phyloP scores from a whole-genome alignment of 2,329 filamentous ascomycete species.

The Stemphylium vesicarium region DNA sequence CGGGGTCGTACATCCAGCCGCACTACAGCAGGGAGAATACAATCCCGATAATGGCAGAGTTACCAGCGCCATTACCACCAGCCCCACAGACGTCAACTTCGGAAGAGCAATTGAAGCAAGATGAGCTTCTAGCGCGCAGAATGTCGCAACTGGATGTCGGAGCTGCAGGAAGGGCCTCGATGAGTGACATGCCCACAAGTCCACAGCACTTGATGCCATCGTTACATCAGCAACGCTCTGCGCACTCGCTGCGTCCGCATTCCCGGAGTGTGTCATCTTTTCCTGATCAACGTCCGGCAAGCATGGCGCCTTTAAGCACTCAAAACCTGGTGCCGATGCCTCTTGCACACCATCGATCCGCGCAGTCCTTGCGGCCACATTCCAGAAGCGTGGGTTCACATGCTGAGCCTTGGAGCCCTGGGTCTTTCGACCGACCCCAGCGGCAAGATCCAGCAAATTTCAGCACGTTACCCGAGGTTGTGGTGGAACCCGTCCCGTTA shows the following conservation, averaged over 20 bases:
- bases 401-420: conserved; percentile 21
- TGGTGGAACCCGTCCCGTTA: conserved; percentile 3
- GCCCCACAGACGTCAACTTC: conserved; percentile 36
- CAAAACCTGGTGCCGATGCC: background rate
- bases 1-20: conserved; percentile 24
- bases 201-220: conserved; percentile 1
- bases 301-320: background rate
- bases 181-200: background rate
- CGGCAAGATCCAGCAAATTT: conserved; percentile 1
- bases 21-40: conserved; percentile 23
- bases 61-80: conserved; percentile 36
- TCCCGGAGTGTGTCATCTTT: background rate
- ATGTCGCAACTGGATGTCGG: conserved; percentile 38
- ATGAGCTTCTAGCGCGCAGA: conserved; percentile 38
- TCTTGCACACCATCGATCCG: conserved; percentile 5
- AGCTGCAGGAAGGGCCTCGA: conserved; percentile 28
- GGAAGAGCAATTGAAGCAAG: conserved; percentile 37
- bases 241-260: conserved; percentile 13
- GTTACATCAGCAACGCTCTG: conserved; percentile 3
- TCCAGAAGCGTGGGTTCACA: conserved; percentile 20
- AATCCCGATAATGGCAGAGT: conserved; percentile 31
- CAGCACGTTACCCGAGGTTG: conserved; percentile 26
- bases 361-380: conserved; percentile 15
- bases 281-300: background rate
- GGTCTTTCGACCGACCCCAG: conserved; percentile 16